Evolutionary conservation across 495 filamentous ascomycete genomes (phyloP).

Genomic region (Neurospora sp.): DNA sequence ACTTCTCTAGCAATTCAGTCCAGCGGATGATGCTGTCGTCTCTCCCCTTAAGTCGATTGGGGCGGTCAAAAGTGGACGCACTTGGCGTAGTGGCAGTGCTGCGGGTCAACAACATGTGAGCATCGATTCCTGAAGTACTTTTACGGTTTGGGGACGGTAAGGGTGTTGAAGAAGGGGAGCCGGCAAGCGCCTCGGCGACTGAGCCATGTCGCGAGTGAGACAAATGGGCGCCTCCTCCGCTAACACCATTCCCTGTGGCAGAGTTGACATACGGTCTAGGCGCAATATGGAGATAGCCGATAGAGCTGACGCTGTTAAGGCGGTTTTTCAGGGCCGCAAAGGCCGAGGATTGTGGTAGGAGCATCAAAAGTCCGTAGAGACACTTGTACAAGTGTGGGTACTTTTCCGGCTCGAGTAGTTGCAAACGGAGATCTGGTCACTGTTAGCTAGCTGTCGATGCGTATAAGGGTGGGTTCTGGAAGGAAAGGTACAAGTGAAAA

Average conservation of each 20-base stretch:
- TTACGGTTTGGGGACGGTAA: conserved; percentile 14
- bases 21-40: conserved; percentile 81
- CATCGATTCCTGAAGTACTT: conserved; percentile 6
- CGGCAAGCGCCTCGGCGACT: conserved; percentile 22
- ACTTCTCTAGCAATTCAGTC: conserved; percentile 94
- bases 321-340: conserved; percentile 97
- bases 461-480: neutral
- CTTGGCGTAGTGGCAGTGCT: conserved; percentile 39
- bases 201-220: conserved; percentile 29
- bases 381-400: conserved; percentile 97
- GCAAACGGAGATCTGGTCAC: conserved; percentile 72
- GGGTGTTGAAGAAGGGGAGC: conserved; percentile 15
- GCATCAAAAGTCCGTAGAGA: conserved; percentile 94
- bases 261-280: conserved; percentile 62
- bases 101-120: conserved; percentile 12
- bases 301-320: conserved; percentile 90
- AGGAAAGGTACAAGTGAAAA: conserved; percentile 76
- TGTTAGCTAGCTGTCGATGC: conserved; percentile 5
- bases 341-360: conserved; percentile 91
- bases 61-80: conserved; percentile 57
- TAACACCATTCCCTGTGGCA: neutral
- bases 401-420: conserved; percentile 95
- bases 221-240: conserved; percentile 6
- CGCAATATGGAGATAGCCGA: conserved; percentile 84
- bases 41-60: conserved; percentile 71